A percentile compares a stretch with the other conserved stretches of the same genome.
Conservation (phyloP, 129 eudicot species). For the Helianthus tuberosus region DNA sequence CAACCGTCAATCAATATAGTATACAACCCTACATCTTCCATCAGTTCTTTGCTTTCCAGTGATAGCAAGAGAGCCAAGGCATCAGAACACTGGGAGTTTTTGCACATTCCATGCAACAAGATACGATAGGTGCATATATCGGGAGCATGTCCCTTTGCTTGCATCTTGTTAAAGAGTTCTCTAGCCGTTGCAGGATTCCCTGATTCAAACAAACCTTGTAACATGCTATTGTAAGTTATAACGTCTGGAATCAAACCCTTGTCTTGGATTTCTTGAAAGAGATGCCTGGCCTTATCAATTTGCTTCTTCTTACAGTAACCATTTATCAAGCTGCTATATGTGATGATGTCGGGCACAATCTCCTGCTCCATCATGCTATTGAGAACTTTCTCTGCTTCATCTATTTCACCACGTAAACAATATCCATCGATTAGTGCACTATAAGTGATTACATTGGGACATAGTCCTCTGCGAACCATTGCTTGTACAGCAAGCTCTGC, state of each 20-base stretch:
- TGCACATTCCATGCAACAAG: conserved; percentile 17
- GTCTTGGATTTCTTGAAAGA: conserved; percentile 23
- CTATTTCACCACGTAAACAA: conserved; percentile 42
- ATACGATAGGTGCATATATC: conserved; percentile 10
- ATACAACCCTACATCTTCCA: conserved; percentile 2
- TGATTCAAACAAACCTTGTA: conserved; percentile 25
- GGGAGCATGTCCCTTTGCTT: conserved; percentile 13
- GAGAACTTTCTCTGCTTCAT: conserved; percentile 23
- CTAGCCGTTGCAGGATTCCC: conserved; percentile 14
- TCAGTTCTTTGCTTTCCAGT: not conserved
- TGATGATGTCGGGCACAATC: conserved; percentile 24
- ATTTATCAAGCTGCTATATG: conserved; percentile 27
- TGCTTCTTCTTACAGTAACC: conserved; percentile 23
- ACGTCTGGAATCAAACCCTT: conserved; percentile 26
- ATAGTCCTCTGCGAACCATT: conserved; percentile 24
- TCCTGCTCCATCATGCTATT: conserved; percentile 14
- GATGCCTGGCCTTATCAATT: conserved; percentile 27
- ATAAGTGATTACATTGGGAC: conserved; percentile 25
- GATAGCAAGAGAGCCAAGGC: conserved; percentile 23
- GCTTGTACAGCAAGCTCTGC: conserved; percentile 6
- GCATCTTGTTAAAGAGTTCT: conserved; percentile 26
- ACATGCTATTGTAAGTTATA: conserved; percentile 20
- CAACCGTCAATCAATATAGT: conserved; percentile 24
- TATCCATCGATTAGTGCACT: conserved; percentile 36
- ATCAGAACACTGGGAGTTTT: not conserved